Conservation (phyloP, 2,329 filamentous ascomycete species). For the Arachnomyces sp. region DNA sequence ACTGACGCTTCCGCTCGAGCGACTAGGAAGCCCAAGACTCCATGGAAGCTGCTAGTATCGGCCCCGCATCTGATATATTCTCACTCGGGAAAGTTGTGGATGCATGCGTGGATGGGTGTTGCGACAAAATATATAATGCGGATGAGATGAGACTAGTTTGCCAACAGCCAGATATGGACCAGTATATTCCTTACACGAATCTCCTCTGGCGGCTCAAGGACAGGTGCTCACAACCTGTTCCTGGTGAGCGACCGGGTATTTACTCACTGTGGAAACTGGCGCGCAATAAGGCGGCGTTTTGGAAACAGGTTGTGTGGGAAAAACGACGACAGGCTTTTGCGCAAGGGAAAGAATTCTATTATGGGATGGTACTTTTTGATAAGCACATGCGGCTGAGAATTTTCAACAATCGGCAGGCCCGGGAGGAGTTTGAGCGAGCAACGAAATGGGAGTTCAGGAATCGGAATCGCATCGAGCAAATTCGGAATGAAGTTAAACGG, state of each 20-base stretch:
- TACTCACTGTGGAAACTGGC: slow-evolving; percentile 6
- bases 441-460: background rate
- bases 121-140: slow-evolving; percentile 1
- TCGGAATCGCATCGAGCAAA: background rate
- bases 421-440: slow-evolving; percentile 2
- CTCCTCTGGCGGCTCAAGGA: slow-evolving; percentile 4
- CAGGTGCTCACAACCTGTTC: background rate
- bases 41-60: background rate
- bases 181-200: slow-evolving; percentile 7
- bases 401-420: background rate
- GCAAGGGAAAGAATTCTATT: slow-evolving; percentile 1
- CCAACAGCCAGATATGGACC: background rate
- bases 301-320: background rate
- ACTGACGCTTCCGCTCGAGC: background rate
- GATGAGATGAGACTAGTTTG: slow-evolving; percentile 1
- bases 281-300: slow-evolving; percentile 2
- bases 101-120: background rate
- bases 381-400: background rate
- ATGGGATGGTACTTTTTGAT: slow-evolving; percentile 5
- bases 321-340: background rate
- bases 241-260: slow-evolving; percentile 1
- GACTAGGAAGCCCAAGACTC: slow-evolving; percentile 3
- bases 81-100: slow-evolving; percentile 4
- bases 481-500: too few species aligned
- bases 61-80: slow-evolving; percentile 7